These are phyloP conservation scores for Dicorynia guianensis DNA, from an alignment of 306 rosid species.

Conservation along the genomic window DNA sequence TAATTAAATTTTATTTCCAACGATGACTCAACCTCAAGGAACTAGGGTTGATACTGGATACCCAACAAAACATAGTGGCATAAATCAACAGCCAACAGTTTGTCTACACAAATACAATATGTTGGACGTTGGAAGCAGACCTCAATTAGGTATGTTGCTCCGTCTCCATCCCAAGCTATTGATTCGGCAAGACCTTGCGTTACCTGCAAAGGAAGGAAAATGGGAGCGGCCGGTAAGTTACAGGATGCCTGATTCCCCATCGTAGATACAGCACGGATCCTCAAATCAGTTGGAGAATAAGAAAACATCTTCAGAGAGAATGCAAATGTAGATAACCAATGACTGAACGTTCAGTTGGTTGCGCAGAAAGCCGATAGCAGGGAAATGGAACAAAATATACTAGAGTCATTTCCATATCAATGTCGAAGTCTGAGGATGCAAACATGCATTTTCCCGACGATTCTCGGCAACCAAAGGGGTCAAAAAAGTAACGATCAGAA, in stretches of 20 bases:
- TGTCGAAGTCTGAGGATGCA: not conserved
- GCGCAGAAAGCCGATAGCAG: too few relatives aligned
- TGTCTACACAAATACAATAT: slow-evolving; percentile 13
- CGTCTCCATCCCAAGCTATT: slow-evolving; percentile 98
- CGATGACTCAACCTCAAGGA: slow-evolving; percentile 26
- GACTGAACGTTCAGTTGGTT: too few relatives aligned
- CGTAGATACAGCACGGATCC: slow-evolving; percentile 10
- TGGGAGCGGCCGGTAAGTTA: slow-evolving; percentile 81
- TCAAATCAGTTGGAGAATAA: not conserved
- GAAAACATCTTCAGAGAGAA: too few relatives aligned
- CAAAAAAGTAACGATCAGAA: too few relatives aligned
- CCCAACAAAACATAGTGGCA: slow-evolving; percentile 12
- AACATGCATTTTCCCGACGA: not conserved
- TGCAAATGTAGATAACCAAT: too few relatives aligned
- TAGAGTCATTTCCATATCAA: not conserved
- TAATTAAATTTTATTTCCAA: slow-evolving; percentile 14
- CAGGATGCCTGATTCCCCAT: slow-evolving; percentile 40
- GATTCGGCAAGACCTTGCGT: slow-evolving; percentile 99
- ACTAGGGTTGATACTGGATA: slow-evolving; percentile 5
- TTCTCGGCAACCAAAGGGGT: not conserved
- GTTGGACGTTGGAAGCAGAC: slow-evolving; percentile 52
- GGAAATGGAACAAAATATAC: not conserved
- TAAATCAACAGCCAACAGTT: slow-evolving; percentile 4
- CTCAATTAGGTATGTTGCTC: slow-evolving; percentile 98
- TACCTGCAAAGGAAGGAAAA: slow-evolving; percentile 76